Percentiles rank a stretch among this genome's conserved stretches.
phyloP scores from a whole-genome alignment of 139 green algal species.

The Helicosporidium sp. region DNA sequence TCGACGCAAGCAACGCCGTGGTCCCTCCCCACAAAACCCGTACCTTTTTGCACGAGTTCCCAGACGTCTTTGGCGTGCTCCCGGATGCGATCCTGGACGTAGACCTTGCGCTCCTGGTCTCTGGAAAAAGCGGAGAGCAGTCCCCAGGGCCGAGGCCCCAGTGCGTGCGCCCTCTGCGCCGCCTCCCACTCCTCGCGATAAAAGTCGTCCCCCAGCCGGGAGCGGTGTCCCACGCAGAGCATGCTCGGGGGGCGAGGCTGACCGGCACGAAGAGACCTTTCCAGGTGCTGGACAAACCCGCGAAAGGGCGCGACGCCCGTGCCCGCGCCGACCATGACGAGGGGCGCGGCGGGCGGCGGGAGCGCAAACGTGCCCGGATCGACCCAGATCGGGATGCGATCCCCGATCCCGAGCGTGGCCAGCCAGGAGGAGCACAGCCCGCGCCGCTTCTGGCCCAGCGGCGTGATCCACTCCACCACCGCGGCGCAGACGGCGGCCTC shows the following conservation, averaged over 20 bases:
- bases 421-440: slow-evolving; percentile 74
- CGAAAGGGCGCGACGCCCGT: slow-evolving; percentile 74
- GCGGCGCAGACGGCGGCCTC: slow-evolving; percentile 56
- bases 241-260: slow-evolving; percentile 13
- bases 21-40: neutral
- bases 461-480: slow-evolving; percentile 48
- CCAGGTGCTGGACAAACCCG: slow-evolving; percentile 45
- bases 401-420: slow-evolving; percentile 19
- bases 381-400: slow-evolving; percentile 45
- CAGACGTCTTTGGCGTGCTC: slow-evolving; percentile 37
- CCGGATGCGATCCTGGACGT: slow-evolving; percentile 58
- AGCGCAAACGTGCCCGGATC: slow-evolving; percentile 45
- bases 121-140: slow-evolving; percentile 58
- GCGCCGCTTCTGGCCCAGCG: slow-evolving; percentile 15
- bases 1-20: neutral
- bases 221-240: slow-evolving; percentile 79
- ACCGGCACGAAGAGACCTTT: neutral
- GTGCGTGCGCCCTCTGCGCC: slow-evolving; percentile 19
- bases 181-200: slow-evolving; percentile 52
- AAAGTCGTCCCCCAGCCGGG: slow-evolving; percentile 46
- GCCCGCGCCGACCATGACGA: slow-evolving; percentile 61
- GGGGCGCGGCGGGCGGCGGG: slow-evolving; percentile 22
- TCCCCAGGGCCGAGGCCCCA: slow-evolving; percentile 19
- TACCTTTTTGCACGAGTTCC: slow-evolving; percentile 25
- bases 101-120: slow-evolving; percentile 38